A percentile compares a stretch with the other conserved stretches of the same genome.
These are phyloP conservation scores for Venturia asperata DNA, from an alignment of 2,329 filamentous ascomycete genomes.

Conservation along the genomic window DNA sequence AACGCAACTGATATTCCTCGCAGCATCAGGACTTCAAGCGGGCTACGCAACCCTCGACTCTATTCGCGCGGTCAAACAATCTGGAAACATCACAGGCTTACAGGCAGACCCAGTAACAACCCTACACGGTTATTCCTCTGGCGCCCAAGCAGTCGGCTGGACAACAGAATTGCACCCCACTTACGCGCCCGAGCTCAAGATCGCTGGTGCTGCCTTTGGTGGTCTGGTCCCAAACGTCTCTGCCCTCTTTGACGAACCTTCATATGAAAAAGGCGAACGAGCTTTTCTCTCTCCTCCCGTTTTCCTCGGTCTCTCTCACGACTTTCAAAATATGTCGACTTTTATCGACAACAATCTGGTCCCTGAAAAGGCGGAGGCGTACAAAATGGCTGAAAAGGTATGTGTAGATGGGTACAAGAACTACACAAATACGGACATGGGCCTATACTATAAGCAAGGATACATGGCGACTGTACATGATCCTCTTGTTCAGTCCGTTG, in stretches of 20 bases:
- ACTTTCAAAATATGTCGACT: slow-evolving; percentile 17
- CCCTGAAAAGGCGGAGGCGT: slow-evolving; percentile 6
- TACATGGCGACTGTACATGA: neutral
- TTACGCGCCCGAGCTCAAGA: slow-evolving; percentile 19
- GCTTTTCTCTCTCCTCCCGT: slow-evolving; percentile 7
- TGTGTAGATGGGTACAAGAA: slow-evolving; percentile 18
- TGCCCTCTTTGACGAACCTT: neutral
- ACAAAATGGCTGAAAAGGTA: neutral
- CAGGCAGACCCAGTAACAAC: slow-evolving; percentile 9
- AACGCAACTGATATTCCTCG: neutral
- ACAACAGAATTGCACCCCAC: slow-evolving; percentile 16
- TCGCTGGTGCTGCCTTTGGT: slow-evolving; percentile 18
- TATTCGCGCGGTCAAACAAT: slow-evolving; percentile 19
- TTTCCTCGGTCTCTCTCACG: slow-evolving; percentile 18
- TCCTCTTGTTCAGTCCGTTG: neutral
- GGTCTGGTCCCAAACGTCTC: slow-evolving; percentile 19
- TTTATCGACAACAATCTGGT: slow-evolving; percentile 15
- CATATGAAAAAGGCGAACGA: slow-evolving; percentile 8
- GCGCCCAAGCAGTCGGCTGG: slow-evolving; percentile 12
- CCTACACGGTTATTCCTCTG: slow-evolving; percentile 16
- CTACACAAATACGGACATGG: slow-evolving; percentile 15
- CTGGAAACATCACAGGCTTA: slow-evolving; percentile 17
- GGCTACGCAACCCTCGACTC: slow-evolving; percentile 18
- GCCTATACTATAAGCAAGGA: slow-evolving; percentile 9
- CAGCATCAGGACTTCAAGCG: slow-evolving; percentile 14